A percentile compares a stretch with the other conserved stretches of the same genome.
phyloP scores from a whole-genome alignment of 2,329 filamentous ascomycete species.

The Myriosclerotinia duriaeana region DNA sequence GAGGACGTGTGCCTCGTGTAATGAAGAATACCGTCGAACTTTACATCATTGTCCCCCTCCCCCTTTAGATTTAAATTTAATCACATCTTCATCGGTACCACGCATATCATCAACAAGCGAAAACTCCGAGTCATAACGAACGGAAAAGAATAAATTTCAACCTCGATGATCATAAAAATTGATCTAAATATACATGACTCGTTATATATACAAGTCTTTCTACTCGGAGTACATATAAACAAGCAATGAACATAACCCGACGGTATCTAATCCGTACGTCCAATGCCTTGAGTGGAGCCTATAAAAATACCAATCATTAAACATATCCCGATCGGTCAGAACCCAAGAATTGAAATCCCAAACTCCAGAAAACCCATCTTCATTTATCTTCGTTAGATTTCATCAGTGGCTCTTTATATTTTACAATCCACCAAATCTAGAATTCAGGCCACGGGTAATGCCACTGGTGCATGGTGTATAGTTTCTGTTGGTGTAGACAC shows the following conservation, averaged over 20 bases:
- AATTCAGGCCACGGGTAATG: conserved; percentile 2
- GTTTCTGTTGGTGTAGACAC: not conserved
- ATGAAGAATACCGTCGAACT: not conserved
- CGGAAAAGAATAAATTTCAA: not conserved
- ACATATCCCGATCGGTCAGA: not conserved
- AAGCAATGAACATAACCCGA: not conserved
- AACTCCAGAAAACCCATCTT: conserved; percentile 6
- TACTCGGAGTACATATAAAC: not conserved
- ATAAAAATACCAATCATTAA: not conserved
- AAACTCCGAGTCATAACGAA: not conserved
- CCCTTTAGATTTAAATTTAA: not conserved
- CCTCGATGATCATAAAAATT: not conserved
- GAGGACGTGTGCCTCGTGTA: not conserved
- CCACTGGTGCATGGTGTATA: not conserved
- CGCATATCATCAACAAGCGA: not conserved
- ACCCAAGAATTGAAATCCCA: not conserved
- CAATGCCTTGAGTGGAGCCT: conserved; percentile 15
- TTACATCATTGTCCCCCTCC: not conserved
- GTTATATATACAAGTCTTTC: not conserved
- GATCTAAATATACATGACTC: conserved; percentile 12
- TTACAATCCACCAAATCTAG: conserved; percentile 3
- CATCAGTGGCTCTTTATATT: not conserved
- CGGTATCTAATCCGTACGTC: conserved; percentile 1
- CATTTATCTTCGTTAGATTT: conserved; percentile 12
- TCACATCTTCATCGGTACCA: not conserved